These are phyloP conservation scores for Phylloporus rhodoxanthus DNA, from an alignment of 768 basidiomycete genomes.

Conservation along the genomic window DNA sequence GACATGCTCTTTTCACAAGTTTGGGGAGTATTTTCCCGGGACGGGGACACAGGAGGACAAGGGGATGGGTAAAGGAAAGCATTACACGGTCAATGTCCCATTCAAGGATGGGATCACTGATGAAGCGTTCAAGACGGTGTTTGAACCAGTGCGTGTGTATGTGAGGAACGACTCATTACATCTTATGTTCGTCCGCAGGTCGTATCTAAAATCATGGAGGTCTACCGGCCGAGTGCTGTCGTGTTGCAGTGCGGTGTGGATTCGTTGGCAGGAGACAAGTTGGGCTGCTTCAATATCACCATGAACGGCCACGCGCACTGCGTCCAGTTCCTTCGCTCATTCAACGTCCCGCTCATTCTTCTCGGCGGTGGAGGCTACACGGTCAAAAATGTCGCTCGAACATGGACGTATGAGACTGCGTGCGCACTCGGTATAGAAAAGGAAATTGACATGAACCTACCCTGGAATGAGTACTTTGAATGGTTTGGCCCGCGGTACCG, in stretches of 20 bases:
- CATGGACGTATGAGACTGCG: slow-evolving; percentile 97
- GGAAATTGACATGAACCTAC: slow-evolving; percentile 68
- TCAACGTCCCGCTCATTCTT: slow-evolving; percentile 82
- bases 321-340: slow-evolving; percentile 76
- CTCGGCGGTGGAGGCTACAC: slow-evolving; percentile 97
- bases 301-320: slow-evolving; percentile 95
- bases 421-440: slow-evolving; percentile 86
- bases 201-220: slow-evolving; percentile 77
- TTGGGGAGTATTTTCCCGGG: slow-evolving; percentile 77
- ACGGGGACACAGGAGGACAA: slow-evolving; percentile 79
- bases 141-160: slow-evolving; percentile 70
- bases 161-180: not conserved
- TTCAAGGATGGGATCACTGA: slow-evolving; percentile 93
- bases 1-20: slow-evolving; percentile 97
- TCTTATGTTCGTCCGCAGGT: slow-evolving; percentile 43
- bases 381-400: slow-evolving; percentile 89
- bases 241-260: slow-evolving; percentile 95
- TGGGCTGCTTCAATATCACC: slow-evolving; percentile 93
- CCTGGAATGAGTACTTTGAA: slow-evolving; percentile 89
- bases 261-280: slow-evolving; percentile 89
- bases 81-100: slow-evolving; percentile 91
- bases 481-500: slow-evolving; percentile 97
- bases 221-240: slow-evolving; percentile 81
- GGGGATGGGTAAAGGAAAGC: slow-evolving; percentile 76
- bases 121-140: slow-evolving; percentile 80